Percentiles rank a stretch among this genome's conserved stretches.
phyloP scores from a whole-genome alignment of 164 flowering plant genomes.

The Stephania cephalantha region DNA sequence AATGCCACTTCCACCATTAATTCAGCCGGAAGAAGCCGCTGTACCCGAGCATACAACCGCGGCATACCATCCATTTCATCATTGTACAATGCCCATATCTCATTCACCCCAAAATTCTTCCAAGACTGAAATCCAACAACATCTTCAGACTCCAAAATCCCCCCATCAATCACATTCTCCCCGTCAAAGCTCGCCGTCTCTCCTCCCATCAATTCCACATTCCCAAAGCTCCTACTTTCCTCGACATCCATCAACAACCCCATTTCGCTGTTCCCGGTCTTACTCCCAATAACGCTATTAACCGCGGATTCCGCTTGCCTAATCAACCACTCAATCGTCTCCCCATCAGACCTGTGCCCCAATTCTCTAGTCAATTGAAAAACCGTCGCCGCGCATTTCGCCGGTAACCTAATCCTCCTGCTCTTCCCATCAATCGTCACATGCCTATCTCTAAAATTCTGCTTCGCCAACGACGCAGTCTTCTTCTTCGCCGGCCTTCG shows the following conservation, averaged over 20 bases:
- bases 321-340: constrained; percentile 70
- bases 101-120: not conserved
- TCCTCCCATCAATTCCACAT: not conserved
- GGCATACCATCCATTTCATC: constrained; percentile 12
- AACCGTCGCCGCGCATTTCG: constrained; percentile 67
- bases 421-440: constrained; percentile 75
- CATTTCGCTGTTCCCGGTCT: not conserved
- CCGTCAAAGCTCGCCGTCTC: not conserved
- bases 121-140: not conserved
- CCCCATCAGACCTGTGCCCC: constrained; percentile 72
- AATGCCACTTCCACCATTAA: constrained; percentile 3
- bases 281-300: constrained; percentile 25
- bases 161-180: not conserved
- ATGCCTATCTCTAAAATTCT: constrained; percentile 63
- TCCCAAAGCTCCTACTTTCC: not conserved
- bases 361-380: constrained; percentile 64
- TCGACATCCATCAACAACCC: not conserved
- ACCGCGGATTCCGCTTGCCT: constrained; percentile 78
- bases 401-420: constrained; percentile 76
- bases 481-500: not conserved
- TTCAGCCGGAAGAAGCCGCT: not conserved
- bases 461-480: too few relatives aligned
- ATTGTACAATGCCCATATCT: constrained; percentile 7
- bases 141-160: not conserved
- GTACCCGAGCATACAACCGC: constrained; percentile 1